These are phyloP conservation scores for Saturnispora gosingensis DNA, from an alignment of 805 yeast genomes.

Conservation along the genomic window DNA sequence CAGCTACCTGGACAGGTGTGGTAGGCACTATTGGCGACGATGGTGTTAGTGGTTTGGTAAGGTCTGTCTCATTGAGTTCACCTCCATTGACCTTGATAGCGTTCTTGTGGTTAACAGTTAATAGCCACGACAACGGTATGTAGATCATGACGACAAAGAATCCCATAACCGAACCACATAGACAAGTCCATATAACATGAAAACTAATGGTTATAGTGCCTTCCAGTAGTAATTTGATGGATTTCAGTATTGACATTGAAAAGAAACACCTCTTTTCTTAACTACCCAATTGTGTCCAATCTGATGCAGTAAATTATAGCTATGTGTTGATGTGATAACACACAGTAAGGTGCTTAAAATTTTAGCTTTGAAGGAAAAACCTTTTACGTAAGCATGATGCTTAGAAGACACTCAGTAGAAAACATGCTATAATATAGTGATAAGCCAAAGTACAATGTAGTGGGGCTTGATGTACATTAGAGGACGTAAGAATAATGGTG, in stretches of 20 bases:
- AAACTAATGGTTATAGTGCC: background rate
- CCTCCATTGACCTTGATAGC: background rate
- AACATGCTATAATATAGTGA: no score
- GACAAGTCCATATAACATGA: background rate
- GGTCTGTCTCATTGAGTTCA: background rate
- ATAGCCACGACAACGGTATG: background rate
- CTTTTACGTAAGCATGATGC: background rate
- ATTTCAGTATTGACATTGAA: background rate
- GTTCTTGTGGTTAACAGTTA: background rate
- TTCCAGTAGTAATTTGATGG: background rate
- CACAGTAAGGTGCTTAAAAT: background rate
- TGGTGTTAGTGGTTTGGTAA: background rate
- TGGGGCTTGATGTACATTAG: no score
- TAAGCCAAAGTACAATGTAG: no score
- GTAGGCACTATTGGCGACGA: background rate
- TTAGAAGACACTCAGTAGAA: no score
- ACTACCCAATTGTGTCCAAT: background rate
- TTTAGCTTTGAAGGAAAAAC: background rate
- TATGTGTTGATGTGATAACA: background rate
- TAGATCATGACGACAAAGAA: background rate
- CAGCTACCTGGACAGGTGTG: background rate
- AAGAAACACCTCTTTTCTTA: background rate
- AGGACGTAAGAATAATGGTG: no score
- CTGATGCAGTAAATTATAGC: background rate
- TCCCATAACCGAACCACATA: background rate